Percentiles rank a stretch among this genome's conserved stretches.
These are phyloP conservation scores for Mycothermus thermophilus DNA, from an alignment of 495 filamentous ascomycete species.

Conservation along the genomic window DNA sequence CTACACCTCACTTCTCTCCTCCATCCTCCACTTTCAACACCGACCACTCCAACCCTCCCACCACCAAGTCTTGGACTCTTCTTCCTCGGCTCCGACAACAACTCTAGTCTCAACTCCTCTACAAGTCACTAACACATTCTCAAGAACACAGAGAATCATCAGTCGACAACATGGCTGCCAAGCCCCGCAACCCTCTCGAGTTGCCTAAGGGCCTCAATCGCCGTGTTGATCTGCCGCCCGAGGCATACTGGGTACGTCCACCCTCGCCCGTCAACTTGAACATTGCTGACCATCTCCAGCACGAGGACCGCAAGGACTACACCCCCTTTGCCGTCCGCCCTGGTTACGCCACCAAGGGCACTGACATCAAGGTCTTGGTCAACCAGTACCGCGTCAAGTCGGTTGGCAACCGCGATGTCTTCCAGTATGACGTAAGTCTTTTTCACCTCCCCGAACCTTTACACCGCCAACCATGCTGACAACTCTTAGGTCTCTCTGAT, in stretches of 20 bases:
- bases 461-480: no score
- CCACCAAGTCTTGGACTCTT: no score
- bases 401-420: constrained; percentile 39
- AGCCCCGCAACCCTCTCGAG: no score
- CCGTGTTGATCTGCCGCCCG: constrained; percentile 31
- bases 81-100: no score
- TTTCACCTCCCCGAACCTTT: no score
- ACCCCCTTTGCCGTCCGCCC: constrained; percentile 25
- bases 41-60: no score
- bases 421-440: constrained; percentile 75
- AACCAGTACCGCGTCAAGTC: constrained; percentile 60
- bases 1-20: no score
- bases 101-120: no score
- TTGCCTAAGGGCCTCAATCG: constrained; percentile 16
- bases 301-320: background rate
- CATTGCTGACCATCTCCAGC: background rate
- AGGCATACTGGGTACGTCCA: constrained; percentile 25
- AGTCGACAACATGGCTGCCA: no score
- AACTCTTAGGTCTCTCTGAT: constrained; percentile 58
- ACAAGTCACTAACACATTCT: no score
- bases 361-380: constrained; percentile 41
- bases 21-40: no score
- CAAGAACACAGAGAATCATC: no score
- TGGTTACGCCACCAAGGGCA: constrained; percentile 44
- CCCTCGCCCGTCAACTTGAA: background rate